Evolutionary conservation across 768 basidiomycete species (phyloP).

Genomic region (Cyathus striatus): DNA sequence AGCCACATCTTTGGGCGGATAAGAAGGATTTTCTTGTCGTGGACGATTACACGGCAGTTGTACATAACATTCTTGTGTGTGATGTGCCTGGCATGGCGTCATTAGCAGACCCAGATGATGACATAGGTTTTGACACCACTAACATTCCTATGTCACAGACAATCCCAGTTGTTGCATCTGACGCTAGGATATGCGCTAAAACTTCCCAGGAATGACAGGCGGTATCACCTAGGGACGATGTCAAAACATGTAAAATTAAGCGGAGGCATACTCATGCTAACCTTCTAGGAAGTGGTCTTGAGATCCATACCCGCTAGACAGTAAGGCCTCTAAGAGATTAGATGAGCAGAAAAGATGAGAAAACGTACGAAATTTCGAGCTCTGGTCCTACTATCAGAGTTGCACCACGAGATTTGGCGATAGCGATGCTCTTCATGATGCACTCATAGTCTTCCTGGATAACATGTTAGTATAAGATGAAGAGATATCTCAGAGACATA

Average conservation of each 20-base stretch:
- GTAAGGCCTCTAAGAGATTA: background rate
- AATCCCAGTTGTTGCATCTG: constrained; percentile 77
- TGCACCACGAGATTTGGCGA: constrained; percentile 87
- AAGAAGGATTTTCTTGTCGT: constrained; percentile 81
- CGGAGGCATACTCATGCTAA: constrained; percentile 16
- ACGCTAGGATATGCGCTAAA: constrained; percentile 81
- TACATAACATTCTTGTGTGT: constrained; percentile 98
- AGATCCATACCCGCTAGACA: constrained; percentile 87
- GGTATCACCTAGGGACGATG: constrained; percentile 70
- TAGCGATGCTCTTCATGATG: constrained; percentile 79
- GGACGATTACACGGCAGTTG: constrained; percentile 90
- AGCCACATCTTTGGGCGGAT: constrained; percentile 99
- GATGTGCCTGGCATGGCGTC: constrained; percentile 65
- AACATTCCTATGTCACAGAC: constrained; percentile 97
- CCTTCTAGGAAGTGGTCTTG: constrained; percentile 97
- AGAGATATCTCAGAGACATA: constrained; percentile 18
- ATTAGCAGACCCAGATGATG: background rate
- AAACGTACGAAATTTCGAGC: constrained; percentile 81
- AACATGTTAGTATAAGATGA: background rate
- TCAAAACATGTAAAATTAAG: constrained; percentile 1
- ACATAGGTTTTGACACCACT: constrained; percentile 16
- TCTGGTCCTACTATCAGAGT: constrained; percentile 94
- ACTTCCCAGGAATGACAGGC: constrained; percentile 97
- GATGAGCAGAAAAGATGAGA: background rate
- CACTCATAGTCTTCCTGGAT: constrained; percentile 86